phyloP scores from a whole-genome alignment of 352 stramenopile species.

The Globisporangium iwayamae region DNA sequence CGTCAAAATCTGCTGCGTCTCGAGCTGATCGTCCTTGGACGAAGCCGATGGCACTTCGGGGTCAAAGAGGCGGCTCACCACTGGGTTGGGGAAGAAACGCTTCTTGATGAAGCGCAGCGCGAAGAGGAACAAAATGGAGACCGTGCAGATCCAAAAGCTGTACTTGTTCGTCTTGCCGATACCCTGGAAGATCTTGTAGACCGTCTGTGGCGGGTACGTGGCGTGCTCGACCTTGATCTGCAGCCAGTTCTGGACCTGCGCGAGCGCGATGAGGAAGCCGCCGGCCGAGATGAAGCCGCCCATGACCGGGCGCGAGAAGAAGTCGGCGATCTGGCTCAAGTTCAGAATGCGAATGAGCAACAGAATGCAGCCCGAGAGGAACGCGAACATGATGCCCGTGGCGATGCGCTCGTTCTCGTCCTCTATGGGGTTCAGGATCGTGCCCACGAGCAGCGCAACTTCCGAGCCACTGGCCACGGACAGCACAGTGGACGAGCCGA shows the following conservation, averaged over 20 bases:
- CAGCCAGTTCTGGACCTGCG: constrained; percentile 84
- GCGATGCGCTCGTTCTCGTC: constrained; percentile 35
- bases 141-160: constrained; percentile 59
- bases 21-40: constrained; percentile 10
- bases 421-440: constrained; percentile 49
- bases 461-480: constrained; percentile 73
- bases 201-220: constrained; percentile 45
- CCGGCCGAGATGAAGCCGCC: constrained; percentile 87
- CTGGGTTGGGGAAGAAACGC: constrained; percentile 25
- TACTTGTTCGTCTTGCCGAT: constrained; percentile 66
- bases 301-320: constrained; percentile 88
- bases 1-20: constrained; percentile 14
- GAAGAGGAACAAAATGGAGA: constrained; percentile 53
- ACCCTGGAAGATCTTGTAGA: constrained; percentile 50
- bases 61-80: constrained; percentile 31
- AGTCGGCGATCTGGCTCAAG: constrained; percentile 84
- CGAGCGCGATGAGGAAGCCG: constrained; percentile 87
- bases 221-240: constrained; percentile 51
- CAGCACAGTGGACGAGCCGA: constrained; percentile 77
- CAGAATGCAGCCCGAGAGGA: constrained; percentile 77
- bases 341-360: constrained; percentile 72
- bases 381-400: constrained; percentile 44
- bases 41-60: constrained; percentile 9
- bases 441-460: constrained; percentile 51
- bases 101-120: constrained; percentile 40